Evolutionary conservation across 2,329 filamentous ascomycete species (phyloP).

Genomic region (Pseudogymnoascus sp.): DNA sequence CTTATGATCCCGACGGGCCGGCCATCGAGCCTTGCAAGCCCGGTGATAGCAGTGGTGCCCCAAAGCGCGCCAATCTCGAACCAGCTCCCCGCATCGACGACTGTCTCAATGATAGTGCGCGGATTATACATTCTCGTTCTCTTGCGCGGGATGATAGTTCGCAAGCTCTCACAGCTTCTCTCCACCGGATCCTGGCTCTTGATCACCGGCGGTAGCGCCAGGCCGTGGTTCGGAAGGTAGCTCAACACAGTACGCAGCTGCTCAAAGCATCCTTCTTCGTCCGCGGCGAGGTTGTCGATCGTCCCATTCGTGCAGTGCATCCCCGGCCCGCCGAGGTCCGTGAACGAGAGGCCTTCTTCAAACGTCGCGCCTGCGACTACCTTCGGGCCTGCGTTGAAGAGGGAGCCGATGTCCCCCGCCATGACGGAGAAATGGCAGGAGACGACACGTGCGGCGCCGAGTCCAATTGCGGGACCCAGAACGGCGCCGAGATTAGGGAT

Average conservation of each 20-base stretch:
- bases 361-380: conserved; percentile 59
- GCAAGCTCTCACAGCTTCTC: conserved; percentile 43
- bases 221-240: conserved; percentile 53
- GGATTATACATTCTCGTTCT: conserved; percentile 56
- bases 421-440: conserved; percentile 61
- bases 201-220: conserved; percentile 46
- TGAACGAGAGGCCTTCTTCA: conserved; percentile 54
- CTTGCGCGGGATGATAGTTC: conserved; percentile 51
- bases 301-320: conserved; percentile 62
- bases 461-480: conserved; percentile 56
- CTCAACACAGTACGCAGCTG: conserved; percentile 52
- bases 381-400: conserved; percentile 60
- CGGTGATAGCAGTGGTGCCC: conserved; percentile 56
- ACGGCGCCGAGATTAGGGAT: conserved; percentile 61
- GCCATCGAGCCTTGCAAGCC: conserved; percentile 52
- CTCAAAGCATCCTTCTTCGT: conserved; percentile 56
- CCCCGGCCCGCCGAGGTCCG: conserved; percentile 52
- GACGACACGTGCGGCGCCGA: conserved; percentile 56
- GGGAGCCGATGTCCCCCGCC: conserved; percentile 54
- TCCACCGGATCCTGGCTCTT: conserved; percentile 43
- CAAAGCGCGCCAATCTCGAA: conserved; percentile 60
- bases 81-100: conserved; percentile 51
- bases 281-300: conserved; percentile 56
- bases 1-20: conserved; percentile 53
- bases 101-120: conserved; percentile 48